A percentile compares a stretch with the other conserved stretches of the same genome.
These are phyloP conservation scores for Aspergillus ochraceus DNA, from an alignment of 2,329 filamentous ascomycete genomes.

Conservation along the genomic window DNA sequence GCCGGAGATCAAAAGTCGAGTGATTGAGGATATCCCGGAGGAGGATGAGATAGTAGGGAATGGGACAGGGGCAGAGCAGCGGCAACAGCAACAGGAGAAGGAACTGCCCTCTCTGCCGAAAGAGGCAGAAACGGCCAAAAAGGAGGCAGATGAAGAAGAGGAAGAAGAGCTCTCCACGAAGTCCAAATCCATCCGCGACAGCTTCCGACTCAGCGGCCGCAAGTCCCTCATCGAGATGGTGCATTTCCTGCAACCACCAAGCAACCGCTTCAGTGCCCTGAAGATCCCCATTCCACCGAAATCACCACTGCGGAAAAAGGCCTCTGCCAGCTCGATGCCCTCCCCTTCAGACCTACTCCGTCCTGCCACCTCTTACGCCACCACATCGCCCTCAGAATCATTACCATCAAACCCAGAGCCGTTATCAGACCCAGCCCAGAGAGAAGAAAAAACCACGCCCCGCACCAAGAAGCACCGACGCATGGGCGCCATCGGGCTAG, in stretches of 20 bases:
- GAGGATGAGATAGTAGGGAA: slow-evolving; percentile 13
- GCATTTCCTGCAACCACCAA: slow-evolving; percentile 14
- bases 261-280: slow-evolving; percentile 1
- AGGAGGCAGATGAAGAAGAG: background rate
- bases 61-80: background rate
- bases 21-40: slow-evolving; percentile 22
- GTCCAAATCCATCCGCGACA: slow-evolving; percentile 1
- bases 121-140: background rate
- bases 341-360: background rate
- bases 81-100: background rate
- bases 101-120: background rate
- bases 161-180: background rate
- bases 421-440: too few relatives aligned
- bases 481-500: background rate
- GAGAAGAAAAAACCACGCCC: background rate
- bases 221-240: slow-evolving; percentile 24
- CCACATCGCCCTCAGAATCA: background rate
- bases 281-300: slow-evolving; percentile 1
- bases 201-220: slow-evolving; percentile 15
- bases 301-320: background rate
- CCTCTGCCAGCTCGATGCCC: background rate
- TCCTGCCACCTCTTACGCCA: background rate
- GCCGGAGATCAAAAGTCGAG: slow-evolving; percentile 14
- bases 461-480: background rate
- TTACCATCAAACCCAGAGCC: too few relatives aligned